A percentile compares a stretch with the other conserved stretches of the same genome.
Conservation (phyloP, 2,329 filamentous ascomycete genomes). For the Mycogone perniciosa region DNA sequence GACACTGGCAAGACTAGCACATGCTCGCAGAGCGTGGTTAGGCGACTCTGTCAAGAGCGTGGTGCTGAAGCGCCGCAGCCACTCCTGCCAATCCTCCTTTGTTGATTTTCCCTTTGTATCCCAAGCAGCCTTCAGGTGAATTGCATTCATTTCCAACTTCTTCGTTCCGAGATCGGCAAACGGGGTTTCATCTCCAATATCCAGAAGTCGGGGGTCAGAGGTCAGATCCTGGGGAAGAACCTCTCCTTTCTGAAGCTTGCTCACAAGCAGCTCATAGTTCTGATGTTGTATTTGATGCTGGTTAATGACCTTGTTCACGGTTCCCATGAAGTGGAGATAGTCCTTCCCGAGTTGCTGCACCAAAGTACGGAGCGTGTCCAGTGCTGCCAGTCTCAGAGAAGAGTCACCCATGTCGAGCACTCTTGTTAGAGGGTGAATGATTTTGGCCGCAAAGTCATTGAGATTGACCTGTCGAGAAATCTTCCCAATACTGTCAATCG, state of each 20-base stretch:
- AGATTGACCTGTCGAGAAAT: conserved; percentile 95
- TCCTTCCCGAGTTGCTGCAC: conserved; percentile 96
- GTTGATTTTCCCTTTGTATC: conserved; percentile 95
- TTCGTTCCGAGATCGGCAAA: conserved; percentile 82
- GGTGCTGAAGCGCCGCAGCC: conserved; percentile 94
- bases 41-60: conserved; percentile 92
- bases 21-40: conserved; percentile 89
- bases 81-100: conserved; percentile 98
- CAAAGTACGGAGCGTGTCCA: conserved; percentile 90
- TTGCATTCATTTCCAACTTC: conserved; percentile 94
- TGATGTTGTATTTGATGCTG: conserved; percentile 77
- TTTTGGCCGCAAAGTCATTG: conserved; percentile 92
- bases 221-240: conserved; percentile 91
- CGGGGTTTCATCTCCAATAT: conserved; percentile 71
- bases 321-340: conserved; percentile 88
- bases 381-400: conserved; percentile 68
- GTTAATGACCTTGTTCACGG: conserved; percentile 81
- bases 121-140: conserved; percentile 95
- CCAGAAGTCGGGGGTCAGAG: conserved; percentile 72
- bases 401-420: conserved; percentile 70
- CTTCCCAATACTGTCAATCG: conserved; percentile 91
- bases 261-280: conserved; percentile 88
- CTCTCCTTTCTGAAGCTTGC: conserved; percentile 90
- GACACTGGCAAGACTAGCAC: conserved; percentile 81
- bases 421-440: conserved; percentile 86